Evolutionary conservation across 257 asterid species (phyloP), one percentile per base, ranked within the genome.

Genomic region (Plantago elongata): DNA sequence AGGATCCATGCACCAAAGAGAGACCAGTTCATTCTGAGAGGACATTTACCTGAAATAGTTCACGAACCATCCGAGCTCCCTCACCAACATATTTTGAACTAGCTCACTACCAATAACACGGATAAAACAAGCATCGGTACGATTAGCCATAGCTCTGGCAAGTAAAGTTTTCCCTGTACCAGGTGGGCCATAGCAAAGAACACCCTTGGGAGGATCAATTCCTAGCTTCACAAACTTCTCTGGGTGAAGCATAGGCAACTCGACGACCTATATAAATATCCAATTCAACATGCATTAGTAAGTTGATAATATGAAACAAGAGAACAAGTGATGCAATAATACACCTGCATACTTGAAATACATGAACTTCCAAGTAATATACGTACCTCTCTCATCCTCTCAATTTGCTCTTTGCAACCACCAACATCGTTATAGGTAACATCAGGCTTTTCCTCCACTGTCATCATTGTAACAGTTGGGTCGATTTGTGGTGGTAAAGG

Each of bases 21-120:
- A 50, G 67, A 29, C 29, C 40, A 40, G 49, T 7, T 3, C 34
- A 37, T 45, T 4, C n/a, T 10, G 51, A 11, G 29, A 54, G 61
- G 27, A 54, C 16, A 15, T 15, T 66, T 22, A 91, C 96, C 96
- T 88, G 99, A 79, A 93, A 93, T 22, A 93, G 83, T 76, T 93
- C 99, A 58, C 97, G 96, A 72, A 93, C 97, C 99, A 93, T 93
- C 65, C 99, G 79, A 76, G 99, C 99, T 60, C 97, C 99, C 85
- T 92, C 99, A 34, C 99, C 99, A 62, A 92, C 97, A 69, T 92
- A 92, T 60, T 92, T 72, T 92, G 97, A 48, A 92, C 99, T 76
- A 92, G 99, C 75, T 92, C 99, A 51, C 96, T 87, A 55, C 99
- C 99, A 71, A 92, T 92, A 44, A 92, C 99, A 46, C 99, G 96